phyloP scores from a whole-genome alignment of 345 rosid species.

The Geranium rotundifolium region DNA sequence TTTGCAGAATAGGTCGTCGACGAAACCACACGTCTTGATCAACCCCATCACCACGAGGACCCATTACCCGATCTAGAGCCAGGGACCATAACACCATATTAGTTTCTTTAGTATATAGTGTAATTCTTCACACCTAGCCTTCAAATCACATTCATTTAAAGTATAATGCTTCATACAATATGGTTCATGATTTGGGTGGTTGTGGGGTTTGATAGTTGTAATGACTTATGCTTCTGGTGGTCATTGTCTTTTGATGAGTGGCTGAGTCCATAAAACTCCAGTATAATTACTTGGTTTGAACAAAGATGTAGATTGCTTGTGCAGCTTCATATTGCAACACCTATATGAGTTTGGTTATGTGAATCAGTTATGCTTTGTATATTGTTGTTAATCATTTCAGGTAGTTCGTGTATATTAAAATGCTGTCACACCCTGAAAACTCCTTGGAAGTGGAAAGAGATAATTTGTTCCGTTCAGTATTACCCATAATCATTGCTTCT shows the following conservation, averaged over 20 bases:
- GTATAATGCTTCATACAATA: background rate
- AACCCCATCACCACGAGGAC: too few relatives aligned
- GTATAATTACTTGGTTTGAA: too few relatives aligned
- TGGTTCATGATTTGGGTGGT: background rate
- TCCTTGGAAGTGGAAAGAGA: constrained; percentile 31
- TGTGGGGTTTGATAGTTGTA: background rate
- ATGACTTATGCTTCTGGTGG: background rate
- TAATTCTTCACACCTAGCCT: background rate
- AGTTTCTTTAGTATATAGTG: background rate
- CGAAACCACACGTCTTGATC: too few relatives aligned
- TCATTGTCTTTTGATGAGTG: too few relatives aligned
- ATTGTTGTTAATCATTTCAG: constrained; percentile 5
- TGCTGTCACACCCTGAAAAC: constrained; percentile 28
- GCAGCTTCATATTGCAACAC: background rate
- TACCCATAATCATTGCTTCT: too few relatives aligned
- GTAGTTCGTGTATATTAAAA: constrained; percentile 22
- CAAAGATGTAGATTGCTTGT: too few relatives aligned
- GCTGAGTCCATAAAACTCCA: too few relatives aligned
- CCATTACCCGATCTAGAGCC: too few relatives aligned
- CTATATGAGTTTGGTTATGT: background rate
- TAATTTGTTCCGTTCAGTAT: constrained; percentile 12
- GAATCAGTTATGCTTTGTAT: background rate
- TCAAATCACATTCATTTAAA: too few relatives aligned
- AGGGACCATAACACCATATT: too few relatives aligned
- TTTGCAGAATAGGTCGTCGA: too few relatives aligned